Conservation (phyloP, 495 filamentous ascomycete species). For the Penicillium subrubescens region DNA sequence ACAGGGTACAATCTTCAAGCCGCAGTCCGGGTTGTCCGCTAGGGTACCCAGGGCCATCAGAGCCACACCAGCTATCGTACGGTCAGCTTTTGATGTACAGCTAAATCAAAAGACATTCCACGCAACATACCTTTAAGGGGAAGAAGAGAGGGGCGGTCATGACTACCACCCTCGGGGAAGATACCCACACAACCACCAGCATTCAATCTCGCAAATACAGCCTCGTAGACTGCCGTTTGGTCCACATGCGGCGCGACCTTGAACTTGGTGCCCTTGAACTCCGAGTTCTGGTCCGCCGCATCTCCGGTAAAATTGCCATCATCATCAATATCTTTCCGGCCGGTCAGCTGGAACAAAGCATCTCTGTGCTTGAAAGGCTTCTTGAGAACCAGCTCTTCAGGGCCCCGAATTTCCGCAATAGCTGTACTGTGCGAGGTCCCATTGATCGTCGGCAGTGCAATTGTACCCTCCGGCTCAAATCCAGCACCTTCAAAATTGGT, state of each 20-base stretch:
- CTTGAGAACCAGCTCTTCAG: constrained; percentile 83
- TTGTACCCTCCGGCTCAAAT: constrained; percentile 75
- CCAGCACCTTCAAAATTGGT: constrained; percentile 79
- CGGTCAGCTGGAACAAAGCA: constrained; percentile 76
- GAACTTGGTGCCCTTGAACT: constrained; percentile 77
- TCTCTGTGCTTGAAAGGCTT: constrained; percentile 75
- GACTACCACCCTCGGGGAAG: constrained; percentile 96
- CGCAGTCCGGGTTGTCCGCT: constrained; percentile 83
- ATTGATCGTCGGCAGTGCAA: constrained; percentile 83
- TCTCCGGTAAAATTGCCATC: constrained; percentile 56
- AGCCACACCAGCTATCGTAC: constrained; percentile 76
- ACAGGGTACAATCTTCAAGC: constrained; percentile 97
- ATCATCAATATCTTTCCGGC: constrained; percentile 64
- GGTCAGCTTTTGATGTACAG: background rate
- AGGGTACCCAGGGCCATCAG: constrained; percentile 97
- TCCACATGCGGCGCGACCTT: constrained; percentile 93
- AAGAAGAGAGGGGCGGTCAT: constrained; percentile 90
- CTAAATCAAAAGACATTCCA: background rate
- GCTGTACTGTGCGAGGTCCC: constrained; percentile 76
- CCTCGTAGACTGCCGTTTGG: constrained; percentile 89
- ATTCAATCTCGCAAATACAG: constrained; percentile 81
- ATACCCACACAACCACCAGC: constrained; percentile 91
- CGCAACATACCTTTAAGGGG: constrained; percentile 74
- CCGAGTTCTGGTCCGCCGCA: constrained; percentile 39
- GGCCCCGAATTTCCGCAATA: constrained; percentile 74